A percentile compares a stretch with the other conserved stretches of the same genome.
phyloP scores from a whole-genome alignment of 441 rosid species.

The Adansonia grandidieri region DNA sequence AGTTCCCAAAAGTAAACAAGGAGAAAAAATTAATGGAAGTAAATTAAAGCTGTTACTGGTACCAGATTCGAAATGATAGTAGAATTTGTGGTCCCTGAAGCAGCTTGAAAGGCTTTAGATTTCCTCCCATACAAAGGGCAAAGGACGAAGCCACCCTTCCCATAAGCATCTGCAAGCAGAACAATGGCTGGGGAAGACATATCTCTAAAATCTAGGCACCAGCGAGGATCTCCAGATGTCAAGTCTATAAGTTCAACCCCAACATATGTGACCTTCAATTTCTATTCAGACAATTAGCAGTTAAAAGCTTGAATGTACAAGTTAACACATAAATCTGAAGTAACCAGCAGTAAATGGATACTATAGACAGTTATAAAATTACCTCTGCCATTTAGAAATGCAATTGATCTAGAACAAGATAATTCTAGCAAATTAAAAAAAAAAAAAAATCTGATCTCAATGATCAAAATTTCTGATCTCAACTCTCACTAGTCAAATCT shows the following conservation, averaged over 20 bases:
- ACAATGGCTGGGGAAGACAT: constrained; percentile 89
- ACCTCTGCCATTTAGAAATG: background rate
- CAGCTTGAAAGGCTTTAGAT: constrained; percentile 99
- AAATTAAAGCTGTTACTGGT: constrained; percentile 36
- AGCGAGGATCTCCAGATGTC: constrained; percentile 80
- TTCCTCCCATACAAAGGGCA: constrained; percentile 96
- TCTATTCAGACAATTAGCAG: constrained; percentile 49
- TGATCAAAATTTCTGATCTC: background rate
- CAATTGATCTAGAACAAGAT: background rate
- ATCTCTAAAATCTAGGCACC: constrained; percentile 99
- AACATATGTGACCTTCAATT: constrained; percentile 79
- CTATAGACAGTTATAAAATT: constrained; percentile 13
- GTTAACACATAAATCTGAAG: background rate
- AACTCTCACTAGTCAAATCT: background rate
- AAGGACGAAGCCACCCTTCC: constrained; percentile 83
- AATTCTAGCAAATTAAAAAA: background rate
- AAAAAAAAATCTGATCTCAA: background rate
- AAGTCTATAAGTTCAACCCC: constrained; percentile 86
- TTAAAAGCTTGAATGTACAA: constrained; percentile 21
- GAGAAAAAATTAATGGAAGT: constrained; percentile 7
- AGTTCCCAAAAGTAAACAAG: constrained; percentile 5
- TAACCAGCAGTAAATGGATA: background rate
- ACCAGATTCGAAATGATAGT: constrained; percentile 86
- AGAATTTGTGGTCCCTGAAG: constrained; percentile 89
- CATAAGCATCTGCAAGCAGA: constrained; percentile 77